Base-by-base conservation (phyloP, 192 early-diverging fungal genomes). In the Phycomyces nitens region DNA sequence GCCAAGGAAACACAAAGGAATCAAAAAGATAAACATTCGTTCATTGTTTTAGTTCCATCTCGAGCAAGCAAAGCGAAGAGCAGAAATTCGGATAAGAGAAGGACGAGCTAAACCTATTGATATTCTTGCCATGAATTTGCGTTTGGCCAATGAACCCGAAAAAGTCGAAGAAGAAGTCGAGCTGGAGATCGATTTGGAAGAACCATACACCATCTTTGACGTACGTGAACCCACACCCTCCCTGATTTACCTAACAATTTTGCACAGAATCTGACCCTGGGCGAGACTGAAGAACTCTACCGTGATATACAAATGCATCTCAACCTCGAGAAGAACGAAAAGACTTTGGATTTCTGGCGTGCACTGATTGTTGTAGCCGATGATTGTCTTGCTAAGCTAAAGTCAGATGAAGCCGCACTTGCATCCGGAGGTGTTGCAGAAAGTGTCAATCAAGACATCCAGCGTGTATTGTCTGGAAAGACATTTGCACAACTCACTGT, bases 51-150 rank as follows among this genome's bases (percentile, higher is more conserved):
- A 82, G 71, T 99, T 99, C 64, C 92, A 96, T 75, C 73, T 95
- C 63, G 71, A 88, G 65, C 95, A 98, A 77, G 93, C 93, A 1
- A 96, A 97, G 67, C 76, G 76, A 39, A 79, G 95, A 12, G 96
- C 97, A 0, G 92, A 96, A 71, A 95, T 99, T 62, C 81, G 96
- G 10, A 92, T 99, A 60, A 87, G 86, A 52, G 90, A 91, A 62
- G 86, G 85, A 20, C 71, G 94, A 3, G 90, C 94, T 15, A 93
- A 93, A 60, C 91, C 95, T 1, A 92, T 99, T 64, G 97, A 99
- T 73, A 77, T 96, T 15, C 67, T 97, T 55, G 94, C 95, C 14
- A 92, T 96, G 79, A 95, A 94, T 64, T 74, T 99, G 44, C 81
- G 87, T 5, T 71, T 97, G 24, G 88, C 89, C 16, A 81, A 89